A percentile compares a stretch with the other conserved stretches of the same genome.
phyloP scores from a whole-genome alignment of 2,329 filamentous ascomycete genomes.

The Phaeophleospora eucalypticola region DNA sequence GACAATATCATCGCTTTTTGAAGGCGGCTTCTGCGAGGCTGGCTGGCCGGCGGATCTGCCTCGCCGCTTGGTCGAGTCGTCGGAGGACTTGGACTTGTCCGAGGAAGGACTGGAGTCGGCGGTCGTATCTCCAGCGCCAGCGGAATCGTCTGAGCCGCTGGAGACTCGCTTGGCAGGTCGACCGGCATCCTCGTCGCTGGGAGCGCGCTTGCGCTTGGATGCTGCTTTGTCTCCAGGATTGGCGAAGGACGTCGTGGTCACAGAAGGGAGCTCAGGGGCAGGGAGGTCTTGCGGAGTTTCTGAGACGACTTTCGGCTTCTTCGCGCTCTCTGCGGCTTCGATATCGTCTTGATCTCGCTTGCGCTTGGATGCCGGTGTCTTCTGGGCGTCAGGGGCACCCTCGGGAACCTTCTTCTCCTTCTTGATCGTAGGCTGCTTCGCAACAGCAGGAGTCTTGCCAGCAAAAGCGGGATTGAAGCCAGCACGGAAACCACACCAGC shows the following conservation, averaged over 20 bases:
- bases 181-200: neutral
- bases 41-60: neutral
- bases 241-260: too few relatives aligned
- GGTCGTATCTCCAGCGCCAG: too few relatives aligned
- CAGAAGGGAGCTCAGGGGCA: too few relatives aligned
- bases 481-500: slow-evolving; percentile 14
- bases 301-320: too few relatives aligned
- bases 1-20: slow-evolving; percentile 13
- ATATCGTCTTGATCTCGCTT: too few relatives aligned
- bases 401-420: neutral
- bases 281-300: too few relatives aligned
- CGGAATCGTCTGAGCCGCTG: too few relatives aligned
- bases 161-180: slow-evolving; percentile 1
- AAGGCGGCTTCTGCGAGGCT: neutral
- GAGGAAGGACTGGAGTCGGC: neutral
- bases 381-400: too few relatives aligned
- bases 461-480: slow-evolving; percentile 7
- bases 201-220: neutral
- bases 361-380: too few relatives aligned
- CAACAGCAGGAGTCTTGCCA: neutral
- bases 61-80: slow-evolving; percentile 2
- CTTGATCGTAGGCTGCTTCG: neutral
- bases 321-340: too few relatives aligned
- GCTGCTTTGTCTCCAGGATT: neutral
- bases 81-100: neutral